phyloP scores from a whole-genome alignment of 805 yeast genomes.

The Barnettozyma botsteinii region DNA sequence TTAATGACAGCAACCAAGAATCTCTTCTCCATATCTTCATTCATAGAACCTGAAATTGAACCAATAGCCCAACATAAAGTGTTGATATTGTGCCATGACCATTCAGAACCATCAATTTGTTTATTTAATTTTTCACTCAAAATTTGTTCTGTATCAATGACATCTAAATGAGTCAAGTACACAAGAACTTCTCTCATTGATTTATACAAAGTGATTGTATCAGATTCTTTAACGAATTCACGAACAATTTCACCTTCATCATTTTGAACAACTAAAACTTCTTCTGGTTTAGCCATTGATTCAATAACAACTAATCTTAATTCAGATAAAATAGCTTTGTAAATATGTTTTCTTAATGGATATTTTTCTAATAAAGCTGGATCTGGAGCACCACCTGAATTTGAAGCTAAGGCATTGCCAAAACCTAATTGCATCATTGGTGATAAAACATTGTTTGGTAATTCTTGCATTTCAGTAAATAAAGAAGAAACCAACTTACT shows the following conservation, averaged over 20 bases:
- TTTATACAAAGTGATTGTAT: slow-evolving; percentile 92
- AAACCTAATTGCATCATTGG: slow-evolving; percentile 70
- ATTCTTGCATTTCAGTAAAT: slow-evolving; percentile 76
- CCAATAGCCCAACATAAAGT: slow-evolving; percentile 99
- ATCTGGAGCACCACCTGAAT: slow-evolving; percentile 78
- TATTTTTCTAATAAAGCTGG: slow-evolving; percentile 71
- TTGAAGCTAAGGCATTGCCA: slow-evolving; percentile 30
- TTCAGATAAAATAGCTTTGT: slow-evolving; percentile 70
- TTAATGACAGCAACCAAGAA: slow-evolving; percentile 90
- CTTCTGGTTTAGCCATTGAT: slow-evolving; percentile 98
- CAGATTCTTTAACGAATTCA: slow-evolving; percentile 94
- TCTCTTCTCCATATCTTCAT: slow-evolving; percentile 93
- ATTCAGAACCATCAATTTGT: slow-evolving; percentile 93
- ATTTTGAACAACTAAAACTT: slow-evolving; percentile 91
- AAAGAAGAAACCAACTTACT: slow-evolving; percentile 73
- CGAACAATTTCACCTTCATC: slow-evolving; percentile 99
- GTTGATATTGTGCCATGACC: slow-evolving; percentile 99
- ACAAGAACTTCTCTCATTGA: slow-evolving; percentile 94
- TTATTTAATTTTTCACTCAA: slow-evolving; percentile 88
- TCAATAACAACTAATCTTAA: slow-evolving; percentile 92
- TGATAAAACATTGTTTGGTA: slow-evolving; percentile 65
- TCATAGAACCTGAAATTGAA: slow-evolving; percentile 97
- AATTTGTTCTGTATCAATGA: slow-evolving; percentile 86
- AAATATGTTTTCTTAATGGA: slow-evolving; percentile 82
- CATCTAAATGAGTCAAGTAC: slow-evolving; percentile 91